Evolutionary conservation across 2,329 filamentous ascomycete genomes (phyloP).

Genomic region (Colletotrichum lentis): DNA sequence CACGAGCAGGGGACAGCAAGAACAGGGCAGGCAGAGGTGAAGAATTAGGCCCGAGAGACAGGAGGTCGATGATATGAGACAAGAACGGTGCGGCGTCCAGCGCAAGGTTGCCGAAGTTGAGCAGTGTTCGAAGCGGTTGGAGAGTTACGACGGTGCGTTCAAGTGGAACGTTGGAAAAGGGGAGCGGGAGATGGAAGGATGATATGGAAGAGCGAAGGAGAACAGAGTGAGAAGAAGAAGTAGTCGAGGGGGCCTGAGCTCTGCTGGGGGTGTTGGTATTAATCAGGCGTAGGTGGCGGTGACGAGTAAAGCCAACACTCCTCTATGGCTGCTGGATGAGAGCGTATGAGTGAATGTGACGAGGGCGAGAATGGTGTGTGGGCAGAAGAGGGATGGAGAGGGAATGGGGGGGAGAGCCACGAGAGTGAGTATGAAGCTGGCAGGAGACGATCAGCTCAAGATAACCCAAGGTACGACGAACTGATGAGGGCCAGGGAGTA

Average conservation of each 20-base stretch:
- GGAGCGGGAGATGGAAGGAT: constrained; percentile 20
- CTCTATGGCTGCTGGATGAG: not conserved
- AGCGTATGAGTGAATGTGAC: not conserved
- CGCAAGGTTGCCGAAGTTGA: constrained; percentile 37
- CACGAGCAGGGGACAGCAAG: constrained; percentile 9
- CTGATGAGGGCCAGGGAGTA: constrained; percentile 36
- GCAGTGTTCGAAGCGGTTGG: constrained; percentile 31
- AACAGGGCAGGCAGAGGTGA: constrained; percentile 10
- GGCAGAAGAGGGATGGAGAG: too few species aligned
- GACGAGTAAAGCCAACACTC: constrained; percentile 11
- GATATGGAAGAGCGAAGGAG: constrained; percentile 17
- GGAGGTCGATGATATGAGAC: constrained; percentile 34
- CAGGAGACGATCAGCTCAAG: constrained; percentile 37
- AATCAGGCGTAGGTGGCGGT: constrained; percentile 33
- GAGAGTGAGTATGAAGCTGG: constrained; percentile 31
- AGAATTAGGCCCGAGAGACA: constrained; percentile 23
- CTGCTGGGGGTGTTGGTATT: constrained; percentile 33
- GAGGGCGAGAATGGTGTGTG: constrained; percentile 4
- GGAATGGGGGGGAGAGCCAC: constrained; percentile 9
- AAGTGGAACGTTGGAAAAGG: constrained; percentile 9
- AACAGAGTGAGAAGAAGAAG: constrained; percentile 1
- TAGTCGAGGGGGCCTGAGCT: constrained; percentile 32
- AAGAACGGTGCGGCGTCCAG: constrained; percentile 38
- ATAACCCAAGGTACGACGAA: constrained; percentile 39
- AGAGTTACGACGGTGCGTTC: constrained; percentile 25